phyloP scores from a whole-genome alignment of 2,329 filamentous ascomycete species.

The Microcera coccophila region DNA sequence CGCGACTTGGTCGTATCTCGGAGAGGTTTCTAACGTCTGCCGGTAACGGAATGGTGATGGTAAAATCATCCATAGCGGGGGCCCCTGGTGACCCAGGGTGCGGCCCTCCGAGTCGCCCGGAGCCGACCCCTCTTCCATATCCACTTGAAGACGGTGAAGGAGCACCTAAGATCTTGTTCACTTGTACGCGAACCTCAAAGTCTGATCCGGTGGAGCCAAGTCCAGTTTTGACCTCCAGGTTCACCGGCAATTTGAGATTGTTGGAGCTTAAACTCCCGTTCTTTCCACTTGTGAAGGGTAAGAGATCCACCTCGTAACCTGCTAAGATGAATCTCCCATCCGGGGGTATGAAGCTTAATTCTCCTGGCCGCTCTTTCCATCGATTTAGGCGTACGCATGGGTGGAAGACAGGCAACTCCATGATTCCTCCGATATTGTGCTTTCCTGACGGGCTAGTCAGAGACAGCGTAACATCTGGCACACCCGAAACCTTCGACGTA shows the following conservation, averaged over 20 bases:
- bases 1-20: conserved; percentile 75
- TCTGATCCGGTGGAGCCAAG: conserved; percentile 73
- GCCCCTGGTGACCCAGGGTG: conserved; percentile 54
- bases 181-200: conserved; percentile 78
- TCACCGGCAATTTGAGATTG: conserved; percentile 75
- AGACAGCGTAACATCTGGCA: conserved; percentile 82
- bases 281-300: conserved; percentile 64
- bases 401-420: conserved; percentile 91
- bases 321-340: conserved; percentile 92
- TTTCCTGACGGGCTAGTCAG: conserved; percentile 79
- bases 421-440: conserved; percentile 66
- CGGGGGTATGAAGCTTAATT: conserved; percentile 92
- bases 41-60: conserved; percentile 75
- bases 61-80: conserved; percentile 69
- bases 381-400: conserved; percentile 87
- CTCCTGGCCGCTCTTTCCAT: conserved; percentile 85
- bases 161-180: conserved; percentile 60
- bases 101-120: conserved; percentile 38
- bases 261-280: conserved; percentile 52
- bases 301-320: conserved; percentile 87
- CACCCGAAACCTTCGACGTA: conserved; percentile 88
- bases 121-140: conserved; percentile 41
- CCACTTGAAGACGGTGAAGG: conserved; percentile 33
- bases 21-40: conserved; percentile 74
- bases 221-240: conserved; percentile 74